Percentiles rank a stretch among this genome's conserved stretches.
Evolutionary conservation across 2,329 filamentous ascomycete species (phyloP).

Genomic region (Myriosclerotinia duriaeana): DNA sequence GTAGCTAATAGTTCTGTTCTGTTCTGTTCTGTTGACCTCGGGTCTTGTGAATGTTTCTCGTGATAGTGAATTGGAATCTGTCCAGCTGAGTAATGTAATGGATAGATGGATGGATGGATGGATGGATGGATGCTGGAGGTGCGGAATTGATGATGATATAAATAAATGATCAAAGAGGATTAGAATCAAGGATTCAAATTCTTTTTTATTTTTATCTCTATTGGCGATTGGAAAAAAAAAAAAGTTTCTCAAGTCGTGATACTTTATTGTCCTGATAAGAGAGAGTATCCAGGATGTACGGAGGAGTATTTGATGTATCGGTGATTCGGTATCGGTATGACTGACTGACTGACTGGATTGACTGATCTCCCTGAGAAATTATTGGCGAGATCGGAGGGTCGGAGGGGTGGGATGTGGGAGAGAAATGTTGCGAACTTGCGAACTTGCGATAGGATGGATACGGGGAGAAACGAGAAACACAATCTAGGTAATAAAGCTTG

Average conservation of each 20-base stretch:
- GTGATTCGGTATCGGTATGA: slow-evolving; percentile 1
- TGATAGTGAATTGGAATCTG: slow-evolving; percentile 11
- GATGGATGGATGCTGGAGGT: not conserved
- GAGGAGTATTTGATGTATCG: not conserved
- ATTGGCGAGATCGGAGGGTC: slow-evolving; percentile 16
- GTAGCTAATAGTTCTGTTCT: too few species aligned
- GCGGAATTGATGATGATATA: not conserved
- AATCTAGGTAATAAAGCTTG: not conserved
- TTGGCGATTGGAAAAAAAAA: not conserved
- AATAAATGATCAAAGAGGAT: not conserved
- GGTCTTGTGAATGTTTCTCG: slow-evolving; percentile 24
- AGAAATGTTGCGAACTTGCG: not conserved
- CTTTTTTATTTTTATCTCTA: not conserved
- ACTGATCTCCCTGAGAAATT: slow-evolving; percentile 1
- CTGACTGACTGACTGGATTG: too few species aligned
- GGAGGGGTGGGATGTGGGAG: slow-evolving; percentile 9
- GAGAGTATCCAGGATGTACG: too few species aligned
- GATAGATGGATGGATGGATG: too few species aligned
- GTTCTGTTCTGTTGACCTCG: too few species aligned
- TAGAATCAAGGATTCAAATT: slow-evolving; percentile 3
- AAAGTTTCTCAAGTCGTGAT: not conserved
- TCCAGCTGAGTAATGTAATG: slow-evolving; percentile 10
- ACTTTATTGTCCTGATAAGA: slow-evolving; percentile 16
- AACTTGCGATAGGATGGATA: not conserved
- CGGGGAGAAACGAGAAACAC: not conserved